Evolutionary conservation across 768 basidiomycete species (phyloP).

Genomic region (Trametes cubensis): DNA sequence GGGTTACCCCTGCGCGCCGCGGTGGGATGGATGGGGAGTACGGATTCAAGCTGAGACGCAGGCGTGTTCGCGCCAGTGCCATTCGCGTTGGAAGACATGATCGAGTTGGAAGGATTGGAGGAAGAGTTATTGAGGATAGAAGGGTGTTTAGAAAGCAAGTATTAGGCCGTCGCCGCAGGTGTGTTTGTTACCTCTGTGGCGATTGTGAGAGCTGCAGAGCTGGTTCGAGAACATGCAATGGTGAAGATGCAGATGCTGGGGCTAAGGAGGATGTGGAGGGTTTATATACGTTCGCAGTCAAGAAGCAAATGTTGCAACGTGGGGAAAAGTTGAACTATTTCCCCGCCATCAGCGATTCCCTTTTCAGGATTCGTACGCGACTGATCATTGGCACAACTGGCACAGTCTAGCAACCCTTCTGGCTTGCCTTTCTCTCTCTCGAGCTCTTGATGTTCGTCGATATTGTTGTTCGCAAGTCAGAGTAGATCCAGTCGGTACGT

Average conservation of each 20-base stretch:
- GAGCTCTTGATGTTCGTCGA: no score
- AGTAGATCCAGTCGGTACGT: no score
- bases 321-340: no score
- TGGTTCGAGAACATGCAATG: conserved; percentile 94
- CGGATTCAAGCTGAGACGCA: conserved; percentile 67
- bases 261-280: background rate
- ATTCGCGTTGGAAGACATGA: conserved; percentile 31
- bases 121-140: conserved; percentile 21
- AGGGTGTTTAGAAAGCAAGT: conserved; percentile 35
- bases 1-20: conserved; percentile 75
- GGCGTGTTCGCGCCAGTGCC: conserved; percentile 73
- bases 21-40: conserved; percentile 80
- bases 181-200: conserved; percentile 86
- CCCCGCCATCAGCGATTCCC: no score
- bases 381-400: no score
- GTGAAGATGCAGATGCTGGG: conserved; percentile 12
- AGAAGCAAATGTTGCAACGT: background rate
- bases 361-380: no score
- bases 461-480: no score
- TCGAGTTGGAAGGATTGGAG: conserved; percentile 21
- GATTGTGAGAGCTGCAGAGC: conserved; percentile 87
- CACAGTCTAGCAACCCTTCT: no score
- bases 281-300: conserved; percentile 7
- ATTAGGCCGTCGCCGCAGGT: conserved; percentile 69
- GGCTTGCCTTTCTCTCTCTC: no score